Evolutionary conservation across 2,329 filamentous ascomycete genomes (phyloP), one percentile per base, ranked within the genome.

Genomic region (Pseudogymnoascus sp.): DNA sequence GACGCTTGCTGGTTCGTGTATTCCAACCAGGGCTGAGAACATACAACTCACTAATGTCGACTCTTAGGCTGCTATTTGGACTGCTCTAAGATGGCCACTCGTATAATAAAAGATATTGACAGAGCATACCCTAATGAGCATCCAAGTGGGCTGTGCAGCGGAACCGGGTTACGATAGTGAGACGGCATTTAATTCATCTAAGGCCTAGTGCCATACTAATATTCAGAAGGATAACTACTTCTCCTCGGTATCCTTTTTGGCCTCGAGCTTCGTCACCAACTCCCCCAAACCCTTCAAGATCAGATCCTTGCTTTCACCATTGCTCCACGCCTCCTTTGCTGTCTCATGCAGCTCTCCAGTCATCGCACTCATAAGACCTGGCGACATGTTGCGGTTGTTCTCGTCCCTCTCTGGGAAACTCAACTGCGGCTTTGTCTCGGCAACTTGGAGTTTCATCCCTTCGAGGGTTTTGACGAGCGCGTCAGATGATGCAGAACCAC

Each of bases 401-500:
- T 57, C 63, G 41, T 67, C 51, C 51, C 51, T 57, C 2, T 8
- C 65, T 14, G 68, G 67, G 64, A 77, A 75, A 0, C 67, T 60
- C n/a, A 77, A 67, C 60, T 67, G 67, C 0, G 73, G 73, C 6
- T 71, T 72, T 8, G 73, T 74, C 48, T 72, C 71, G n/a, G 71
- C 68, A 19, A 77, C 68, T 6, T 67, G 65, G n/a, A 74, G 66
- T 11, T 74, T 71, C 69, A 76, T 71, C 11, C 70, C 65, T 60
- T 66, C 51, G 7, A 77, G 67, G 1, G 67, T 69, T 11, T 68
- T 66, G 54, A 70, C 69, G 23, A 73, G 69, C 54, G 71, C 69
- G 54, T 74, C 71, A 34, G 67, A 72, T 6, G 76, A 74, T 19
- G 65, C 64, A 43, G 64, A 65, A 28, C 79, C 80, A 34, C 80